These are phyloP conservation scores for Chlorencoelia australis DNA, from an alignment of 2,329 filamentous ascomycete genomes.

Conservation along the genomic window DNA sequence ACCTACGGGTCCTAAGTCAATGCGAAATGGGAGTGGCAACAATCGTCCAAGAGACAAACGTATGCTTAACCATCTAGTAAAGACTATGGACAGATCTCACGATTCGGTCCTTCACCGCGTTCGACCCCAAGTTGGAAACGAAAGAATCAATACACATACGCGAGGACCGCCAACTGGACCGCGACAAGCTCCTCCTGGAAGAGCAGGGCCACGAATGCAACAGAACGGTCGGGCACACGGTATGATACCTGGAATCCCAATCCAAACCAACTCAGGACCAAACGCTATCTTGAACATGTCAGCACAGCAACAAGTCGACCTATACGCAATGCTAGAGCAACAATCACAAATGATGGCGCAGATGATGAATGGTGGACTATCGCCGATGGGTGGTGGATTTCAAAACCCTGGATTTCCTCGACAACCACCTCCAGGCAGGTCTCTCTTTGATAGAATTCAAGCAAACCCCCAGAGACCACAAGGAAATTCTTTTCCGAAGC, in stretches of 20 bases:
- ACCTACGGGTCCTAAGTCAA: slow-evolving; percentile 88
- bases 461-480: slow-evolving; percentile 23
- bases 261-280: slow-evolving; percentile 32
- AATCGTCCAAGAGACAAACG: slow-evolving; percentile 60
- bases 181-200: slow-evolving; percentile 37
- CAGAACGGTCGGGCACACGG: slow-evolving; percentile 38
- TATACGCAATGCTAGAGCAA: slow-evolving; percentile 73
- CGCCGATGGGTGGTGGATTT: slow-evolving; percentile 46
- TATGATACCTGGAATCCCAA: slow-evolving; percentile 32
- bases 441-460: slow-evolving; percentile 68
- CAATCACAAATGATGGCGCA: slow-evolving; percentile 81
- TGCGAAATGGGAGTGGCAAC: slow-evolving; percentile 58
- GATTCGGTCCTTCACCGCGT: slow-evolving; percentile 76
- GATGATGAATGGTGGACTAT: slow-evolving; percentile 30
- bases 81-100: slow-evolving; percentile 66
- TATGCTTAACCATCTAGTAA: slow-evolving; percentile 76
- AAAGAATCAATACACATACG: slow-evolving; percentile 70
- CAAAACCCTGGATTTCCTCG: slow-evolving; percentile 33
- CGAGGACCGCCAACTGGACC: slow-evolving; percentile 65
- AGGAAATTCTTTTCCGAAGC: slow-evolving; percentile 14
- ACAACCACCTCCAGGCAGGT: slow-evolving; percentile 35
- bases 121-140: slow-evolving; percentile 58
- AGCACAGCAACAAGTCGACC: slow-evolving; percentile 60
- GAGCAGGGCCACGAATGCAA: slow-evolving; percentile 27
- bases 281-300: slow-evolving; percentile 44